Base-by-base conservation (phyloP, 2,329 filamentous ascomycete species). In the Paracamarosporium sp. region DNA sequence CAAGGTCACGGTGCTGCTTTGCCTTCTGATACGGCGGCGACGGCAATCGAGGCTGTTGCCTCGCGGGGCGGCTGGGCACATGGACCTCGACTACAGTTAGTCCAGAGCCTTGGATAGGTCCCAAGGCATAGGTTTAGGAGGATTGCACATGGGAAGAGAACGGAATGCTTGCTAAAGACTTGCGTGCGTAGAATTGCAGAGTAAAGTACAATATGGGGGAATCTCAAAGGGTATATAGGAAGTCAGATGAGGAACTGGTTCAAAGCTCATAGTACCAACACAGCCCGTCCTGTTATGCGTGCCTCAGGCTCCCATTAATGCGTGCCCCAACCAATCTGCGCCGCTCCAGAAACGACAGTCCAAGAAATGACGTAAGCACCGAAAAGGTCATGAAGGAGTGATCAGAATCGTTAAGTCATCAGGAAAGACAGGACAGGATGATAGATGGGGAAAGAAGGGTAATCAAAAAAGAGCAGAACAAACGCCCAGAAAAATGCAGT, bases 401-500 rank as follows among this genome's bases (percentile, higher is more conserved):
- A 12, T 30, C 20, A 15, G 44, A 33, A 47, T 47, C 45, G 30
- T 47, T 35, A 25, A 12, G 30, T 35, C 33, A 35, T 50, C 9
- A 31, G 20, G 27, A 31, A 41, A 12, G 35, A 17, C 24, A 27
- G 20, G 47, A 33, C 15, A 40, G n/a, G 35, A 51, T 28, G n/a
- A 17, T 36, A 41, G 11, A 40, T 27, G 8, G 27, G 38, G 31
- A 46, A 53, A 46, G 15, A 43, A 55, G 45, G 36, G 17, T 45
- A 24, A 38, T 33, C 17, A 28, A 20, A 43, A n/a, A 53, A 38
- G n/a, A 5, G 25, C 30, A 52, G 11, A 45, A 25, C 13, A 6
- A 51, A 51, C 44, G 22, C 46, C 45, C n/a, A 52, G 20, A 22
- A 13, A 50, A 61, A 61, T 56, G 61, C 61, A 51, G 47, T 57